These are phyloP conservation scores for Diophrys appendiculata DNA, from an alignment of 73 alveolate species.

Conservation along the genomic window DNA sequence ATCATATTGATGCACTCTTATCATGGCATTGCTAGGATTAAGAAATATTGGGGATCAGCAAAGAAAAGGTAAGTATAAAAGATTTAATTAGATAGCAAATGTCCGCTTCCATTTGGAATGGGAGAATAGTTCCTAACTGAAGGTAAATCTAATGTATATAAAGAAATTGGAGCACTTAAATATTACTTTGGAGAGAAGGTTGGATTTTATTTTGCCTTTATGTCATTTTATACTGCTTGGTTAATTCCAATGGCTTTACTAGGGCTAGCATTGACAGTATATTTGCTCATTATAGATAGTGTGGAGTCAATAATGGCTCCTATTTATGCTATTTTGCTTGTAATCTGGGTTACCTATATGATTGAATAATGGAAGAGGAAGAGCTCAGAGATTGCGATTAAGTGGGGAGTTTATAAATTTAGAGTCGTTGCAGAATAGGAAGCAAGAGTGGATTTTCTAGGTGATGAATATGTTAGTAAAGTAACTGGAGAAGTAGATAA, in stretches of 20 bases:
- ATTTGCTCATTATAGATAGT: conserved; percentile 2
- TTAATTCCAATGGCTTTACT: conserved; percentile 65
- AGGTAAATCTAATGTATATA: conserved; percentile 22
- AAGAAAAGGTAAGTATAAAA: no score
- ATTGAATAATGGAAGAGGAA: conserved; percentile 54
- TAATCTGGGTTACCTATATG: conserved; percentile 41
- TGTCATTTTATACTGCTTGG: conserved; percentile 79
- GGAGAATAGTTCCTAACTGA: conserved; percentile 36
- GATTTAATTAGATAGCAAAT: no score
- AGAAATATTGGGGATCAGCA: no score
- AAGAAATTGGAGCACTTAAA: conserved; percentile 47
- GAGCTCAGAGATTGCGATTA: conserved; percentile 38
- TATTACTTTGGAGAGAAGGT: conserved; percentile 77
- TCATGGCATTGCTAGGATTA: no score
- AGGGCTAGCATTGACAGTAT: conserved; percentile 55
- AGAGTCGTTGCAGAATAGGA: no score
- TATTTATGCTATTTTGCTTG: conserved; percentile 30
- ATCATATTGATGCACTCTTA: no score
- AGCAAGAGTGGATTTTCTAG: conserved; percentile 43
- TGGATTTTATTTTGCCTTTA: conserved; percentile 87
- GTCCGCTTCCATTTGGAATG: no score
- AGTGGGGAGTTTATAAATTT: conserved; percentile 49
- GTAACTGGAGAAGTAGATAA: conserved; percentile 17
- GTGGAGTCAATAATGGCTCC: no score
- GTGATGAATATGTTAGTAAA: conserved; percentile 36